Percentiles rank a stretch among this genome's conserved stretches.
These are phyloP conservation scores for Hypoxylon sp. DNA, from an alignment of 2,329 filamentous ascomycete genomes.

Conservation along the genomic window DNA sequence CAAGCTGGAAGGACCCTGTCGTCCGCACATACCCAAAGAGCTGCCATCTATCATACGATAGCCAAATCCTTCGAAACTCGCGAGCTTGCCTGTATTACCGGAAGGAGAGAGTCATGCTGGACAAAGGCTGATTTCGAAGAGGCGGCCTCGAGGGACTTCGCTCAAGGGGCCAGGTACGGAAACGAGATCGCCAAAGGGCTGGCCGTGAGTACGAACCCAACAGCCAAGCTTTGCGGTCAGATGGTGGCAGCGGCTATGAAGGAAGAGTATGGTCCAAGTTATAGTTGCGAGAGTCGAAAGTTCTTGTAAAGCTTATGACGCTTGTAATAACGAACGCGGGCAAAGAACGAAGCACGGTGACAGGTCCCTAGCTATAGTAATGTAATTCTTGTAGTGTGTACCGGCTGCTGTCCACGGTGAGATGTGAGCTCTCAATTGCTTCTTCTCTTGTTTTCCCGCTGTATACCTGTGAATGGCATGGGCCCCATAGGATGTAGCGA, in stretches of 20 bases:
- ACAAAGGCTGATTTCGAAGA: slow-evolving; percentile 69
- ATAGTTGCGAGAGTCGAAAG: slow-evolving; percentile 51
- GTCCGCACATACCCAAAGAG: slow-evolving; percentile 78
- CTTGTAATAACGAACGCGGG: no score
- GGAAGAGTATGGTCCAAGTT: slow-evolving; percentile 71
- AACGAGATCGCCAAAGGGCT: slow-evolving; percentile 73
- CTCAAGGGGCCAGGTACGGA: slow-evolving; percentile 72
- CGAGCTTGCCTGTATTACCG: slow-evolving; percentile 53
- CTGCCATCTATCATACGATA: slow-evolving; percentile 71
- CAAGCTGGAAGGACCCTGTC: slow-evolving; percentile 74
- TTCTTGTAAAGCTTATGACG: slow-evolving; percentile 9
- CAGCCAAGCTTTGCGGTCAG: slow-evolving; percentile 75
- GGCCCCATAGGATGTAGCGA: no score
- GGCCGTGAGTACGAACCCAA: slow-evolving; percentile 74
- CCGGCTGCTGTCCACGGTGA: neutral
- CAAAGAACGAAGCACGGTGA: no score
- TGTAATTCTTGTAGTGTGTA: neutral
- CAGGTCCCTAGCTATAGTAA: neutral
- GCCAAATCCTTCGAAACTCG: slow-evolving; percentile 61
- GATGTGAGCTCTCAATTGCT: neutral
- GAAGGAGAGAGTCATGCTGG: slow-evolving; percentile 63
- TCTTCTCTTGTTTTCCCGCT: neutral
- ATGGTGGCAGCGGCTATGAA: slow-evolving; percentile 78
- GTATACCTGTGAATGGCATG: no score
- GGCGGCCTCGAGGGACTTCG: slow-evolving; percentile 71